Evolutionary conservation across 192 early-diverging fungal species (phyloP), one percentile per base, ranked within the genome.

Genomic region (Backusella macrospora): DNA sequence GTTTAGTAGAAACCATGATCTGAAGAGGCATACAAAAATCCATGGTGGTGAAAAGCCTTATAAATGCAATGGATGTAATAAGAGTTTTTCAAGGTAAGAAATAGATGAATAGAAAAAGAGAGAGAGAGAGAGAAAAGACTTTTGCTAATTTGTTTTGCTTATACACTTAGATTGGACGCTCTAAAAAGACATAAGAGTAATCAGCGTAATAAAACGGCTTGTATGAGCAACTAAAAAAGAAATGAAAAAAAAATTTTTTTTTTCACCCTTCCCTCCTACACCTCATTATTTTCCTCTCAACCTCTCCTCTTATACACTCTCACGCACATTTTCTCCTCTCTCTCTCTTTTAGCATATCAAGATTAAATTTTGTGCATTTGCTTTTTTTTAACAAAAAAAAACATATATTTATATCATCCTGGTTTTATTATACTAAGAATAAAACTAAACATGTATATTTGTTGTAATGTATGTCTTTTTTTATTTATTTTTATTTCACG

Each of bases 1-100:
- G 21, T 93, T 93, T 74, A 90, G 87, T 39, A 86, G 92, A 59
- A 89, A 92, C 74, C 91, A 92, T 68, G 92, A 93, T 74, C 77
- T 91, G 10, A 91, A 92, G 70, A 82, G 92, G 4, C 93, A 94
- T 71, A 86, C 89, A 78, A 88, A 90, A 68, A 91, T 92, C 4
- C 93, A 94, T 71, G 88, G 87, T 70, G 88, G 92, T 12, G 80
- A 87, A 55, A 94, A 94, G 77, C 93, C 93, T n/a, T 89, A 90
- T 77, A 87, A 84, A 65, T 94, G 93, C 65, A 80, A 83, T 7
- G 84, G 84, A 16, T 94, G 93, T 75, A 90, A 90, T 18, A 91
- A 92, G 72, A 86, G 83, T 40, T 94, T 94, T 84, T 87, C 88
- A 46, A 81, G 91, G 68, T 88, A 90, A 47, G 38, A 29, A 34